Evolutionary conservation across 2,329 filamentous ascomycete species (phyloP).

Genomic region (Fusarium humuli): DNA sequence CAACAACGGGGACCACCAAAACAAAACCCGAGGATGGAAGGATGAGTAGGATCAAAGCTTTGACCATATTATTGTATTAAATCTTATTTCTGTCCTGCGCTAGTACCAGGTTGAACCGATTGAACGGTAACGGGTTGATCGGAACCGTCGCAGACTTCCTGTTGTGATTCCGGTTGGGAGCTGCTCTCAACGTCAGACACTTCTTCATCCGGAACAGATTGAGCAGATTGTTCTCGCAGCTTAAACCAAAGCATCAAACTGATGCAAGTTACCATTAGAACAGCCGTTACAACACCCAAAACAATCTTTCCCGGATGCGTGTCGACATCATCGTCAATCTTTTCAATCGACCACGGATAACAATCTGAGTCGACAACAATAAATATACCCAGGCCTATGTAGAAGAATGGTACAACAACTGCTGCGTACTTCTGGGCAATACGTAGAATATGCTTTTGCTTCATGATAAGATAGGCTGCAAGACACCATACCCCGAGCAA

Average conservation of each 20-base stretch:
- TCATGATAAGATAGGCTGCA: background rate
- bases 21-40: background rate
- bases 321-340: background rate
- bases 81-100: background rate
- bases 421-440: background rate
- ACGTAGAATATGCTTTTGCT: background rate
- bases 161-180: background rate
- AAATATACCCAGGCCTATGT: conserved; percentile 2
- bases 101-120: background rate
- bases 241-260: background rate
- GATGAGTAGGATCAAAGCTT: background rate
- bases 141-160: background rate
- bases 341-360: conserved; percentile 3
- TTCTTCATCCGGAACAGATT: background rate
- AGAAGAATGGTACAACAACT: background rate
- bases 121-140: background rate
- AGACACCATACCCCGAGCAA: background rate
- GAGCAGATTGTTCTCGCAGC: background rate
- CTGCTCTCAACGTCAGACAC: background rate
- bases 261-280: background rate
- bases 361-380: conserved; percentile 5
- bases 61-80: background rate
- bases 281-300: background rate
- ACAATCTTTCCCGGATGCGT: background rate
- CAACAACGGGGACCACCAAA: background rate